These are phyloP conservation scores for Amauroascus niger DNA, from an alignment of 2,329 filamentous ascomycete genomes.

Conservation along the genomic window DNA sequence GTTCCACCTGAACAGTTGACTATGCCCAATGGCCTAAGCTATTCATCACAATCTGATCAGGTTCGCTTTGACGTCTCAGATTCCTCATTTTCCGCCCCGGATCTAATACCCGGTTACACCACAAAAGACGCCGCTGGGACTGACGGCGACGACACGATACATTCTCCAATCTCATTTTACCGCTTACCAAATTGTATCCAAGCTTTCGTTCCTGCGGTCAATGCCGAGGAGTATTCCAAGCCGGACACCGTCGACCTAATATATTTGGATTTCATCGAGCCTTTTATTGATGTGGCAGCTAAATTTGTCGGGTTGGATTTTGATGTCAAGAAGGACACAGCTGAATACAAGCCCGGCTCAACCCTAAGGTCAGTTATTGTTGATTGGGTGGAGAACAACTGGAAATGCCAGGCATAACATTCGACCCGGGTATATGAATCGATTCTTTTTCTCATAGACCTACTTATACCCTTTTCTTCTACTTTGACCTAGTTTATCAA, in stretches of 20 bases:
- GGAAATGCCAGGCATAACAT: conserved; percentile 34
- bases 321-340: conserved; percentile 41
- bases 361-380: conserved; percentile 50
- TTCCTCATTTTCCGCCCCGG: conserved; percentile 1
- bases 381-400: conserved; percentile 51
- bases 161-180: conserved; percentile 65
- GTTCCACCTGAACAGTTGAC: conserved; percentile 40
- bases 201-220: conserved; percentile 47
- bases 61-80: conserved; percentile 9
- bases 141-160: conserved; percentile 85
- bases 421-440: neutral
- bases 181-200: conserved; percentile 75
- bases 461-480: no score
- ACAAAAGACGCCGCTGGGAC: conserved; percentile 73
- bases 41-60: neutral
- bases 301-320: conserved; percentile 49
- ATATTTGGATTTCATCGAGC: conserved; percentile 84
- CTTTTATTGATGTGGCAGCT: conserved; percentile 67
- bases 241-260: conserved; percentile 75
- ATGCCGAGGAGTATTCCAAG: conserved; percentile 17
- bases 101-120: conserved; percentile 65
- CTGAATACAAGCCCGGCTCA: conserved; percentile 44
- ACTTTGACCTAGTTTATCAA: neutral
- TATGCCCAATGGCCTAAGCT: conserved; percentile 17
- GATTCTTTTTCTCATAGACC: neutral